Evolutionary conservation across 1,139 yeast species (phyloP).

Genomic region (Hyphopichia khmerensis): DNA sequence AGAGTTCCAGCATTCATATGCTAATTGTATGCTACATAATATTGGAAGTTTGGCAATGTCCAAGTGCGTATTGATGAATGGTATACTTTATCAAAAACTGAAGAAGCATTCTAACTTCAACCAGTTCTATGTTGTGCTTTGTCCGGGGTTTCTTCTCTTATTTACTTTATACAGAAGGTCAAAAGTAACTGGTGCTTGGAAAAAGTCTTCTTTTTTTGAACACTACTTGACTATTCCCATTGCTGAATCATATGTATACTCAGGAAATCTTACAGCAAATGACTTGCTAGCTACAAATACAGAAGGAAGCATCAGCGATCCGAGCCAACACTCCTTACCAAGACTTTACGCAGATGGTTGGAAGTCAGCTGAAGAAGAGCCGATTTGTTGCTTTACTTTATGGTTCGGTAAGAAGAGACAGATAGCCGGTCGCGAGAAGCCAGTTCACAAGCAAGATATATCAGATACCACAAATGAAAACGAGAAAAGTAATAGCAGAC

Average conservation of each 20-base stretch:
- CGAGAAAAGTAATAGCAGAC: constrained; percentile 9
- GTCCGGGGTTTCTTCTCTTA: constrained; percentile 66
- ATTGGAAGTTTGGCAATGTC: constrained; percentile 60
- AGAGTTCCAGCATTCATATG: constrained; percentile 53
- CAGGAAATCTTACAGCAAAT: constrained; percentile 60
- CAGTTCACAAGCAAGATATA: constrained; percentile 7
- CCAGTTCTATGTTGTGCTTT: constrained; percentile 59
- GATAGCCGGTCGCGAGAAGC: constrained; percentile 21
- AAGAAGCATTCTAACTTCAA: constrained; percentile 67
- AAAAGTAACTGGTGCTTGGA: constrained; percentile 44
- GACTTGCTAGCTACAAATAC: constrained; percentile 54
- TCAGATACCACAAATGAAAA: constrained; percentile 4
- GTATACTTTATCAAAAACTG: constrained; percentile 65
- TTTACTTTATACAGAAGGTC: constrained; percentile 49
- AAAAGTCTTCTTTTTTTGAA: constrained; percentile 40
- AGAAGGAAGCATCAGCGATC: constrained; percentile 45
- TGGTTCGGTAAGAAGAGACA: constrained; percentile 75
- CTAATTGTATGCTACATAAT: constrained; percentile 54
- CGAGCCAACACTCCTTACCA: constrained; percentile 63
- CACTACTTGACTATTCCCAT: constrained; percentile 62
- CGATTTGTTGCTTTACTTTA: constrained; percentile 70
- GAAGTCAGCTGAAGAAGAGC: constrained; percentile 76
- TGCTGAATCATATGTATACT: constrained; percentile 68
- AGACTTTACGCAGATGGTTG: constrained; percentile 80
- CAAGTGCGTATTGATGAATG: constrained; percentile 59